A percentile compares a stretch with the other conserved stretches of the same genome.
phyloP scores from a whole-genome alignment of 306 rosid species.

The Quercus alba region DNA sequence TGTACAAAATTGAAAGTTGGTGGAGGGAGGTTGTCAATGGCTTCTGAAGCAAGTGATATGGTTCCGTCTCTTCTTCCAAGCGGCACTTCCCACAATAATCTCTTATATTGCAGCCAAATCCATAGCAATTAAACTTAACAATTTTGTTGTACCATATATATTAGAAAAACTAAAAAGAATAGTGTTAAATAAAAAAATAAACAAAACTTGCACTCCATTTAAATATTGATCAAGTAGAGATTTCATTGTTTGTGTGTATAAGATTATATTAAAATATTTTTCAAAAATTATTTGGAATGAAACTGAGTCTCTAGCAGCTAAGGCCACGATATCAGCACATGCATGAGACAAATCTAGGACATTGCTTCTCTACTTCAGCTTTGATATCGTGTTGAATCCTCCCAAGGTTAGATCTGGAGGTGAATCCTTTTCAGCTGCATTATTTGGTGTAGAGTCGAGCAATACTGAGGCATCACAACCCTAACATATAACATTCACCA shows the following conservation, averaged over 20 bases:
- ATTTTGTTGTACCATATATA: too few species aligned
- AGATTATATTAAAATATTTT: too few species aligned
- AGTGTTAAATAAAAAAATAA: too few species aligned
- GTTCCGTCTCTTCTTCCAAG: constrained; percentile 48
- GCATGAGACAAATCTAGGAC: constrained; percentile 34
- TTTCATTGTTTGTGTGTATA: too few species aligned
- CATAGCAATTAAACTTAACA: background rate
- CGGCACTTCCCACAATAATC: constrained; percentile 22
- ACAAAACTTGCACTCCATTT: too few species aligned
- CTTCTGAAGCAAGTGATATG: constrained; percentile 23
- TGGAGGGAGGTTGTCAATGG: constrained; percentile 30
- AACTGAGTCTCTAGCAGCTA: constrained; percentile 37
- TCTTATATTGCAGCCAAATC: constrained; percentile 10
- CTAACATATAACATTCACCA: background rate
- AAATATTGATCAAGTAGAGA: too few species aligned
- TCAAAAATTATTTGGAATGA: constrained; percentile 21
- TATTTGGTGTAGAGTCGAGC: constrained; percentile 14
- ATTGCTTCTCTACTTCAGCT: constrained; percentile 18
- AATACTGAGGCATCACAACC: constrained; percentile 47
- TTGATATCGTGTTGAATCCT: constrained; percentile 40
- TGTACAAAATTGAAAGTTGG: constrained; percentile 27
- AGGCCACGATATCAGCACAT: constrained; percentile 35
- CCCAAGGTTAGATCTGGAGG: constrained; percentile 17
- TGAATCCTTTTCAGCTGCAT: constrained; percentile 31
- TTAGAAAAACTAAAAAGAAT: too few species aligned